Percentiles rank a stretch among this genome's conserved stretches.
These are phyloP conservation scores for Adenanthera pavonina DNA, from an alignment of 306 rosid genomes.

Conservation along the genomic window DNA sequence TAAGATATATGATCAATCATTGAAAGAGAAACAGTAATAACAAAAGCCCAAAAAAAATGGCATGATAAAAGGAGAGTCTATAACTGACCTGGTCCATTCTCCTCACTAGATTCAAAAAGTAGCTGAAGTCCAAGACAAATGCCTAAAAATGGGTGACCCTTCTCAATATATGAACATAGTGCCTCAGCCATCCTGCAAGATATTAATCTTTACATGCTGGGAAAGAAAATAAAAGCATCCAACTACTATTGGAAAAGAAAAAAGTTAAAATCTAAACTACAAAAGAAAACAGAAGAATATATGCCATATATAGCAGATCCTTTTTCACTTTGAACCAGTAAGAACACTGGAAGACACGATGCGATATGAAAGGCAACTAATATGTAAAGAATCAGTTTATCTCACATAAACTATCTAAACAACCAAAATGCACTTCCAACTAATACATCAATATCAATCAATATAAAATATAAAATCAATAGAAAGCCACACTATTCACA, in stretches of 20 bases:
- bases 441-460: neutral
- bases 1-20: slow-evolving; percentile 1
- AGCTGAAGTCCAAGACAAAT: slow-evolving; percentile 98
- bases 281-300: neutral
- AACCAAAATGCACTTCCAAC: slow-evolving; percentile 3
- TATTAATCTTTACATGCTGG: slow-evolving; percentile 24
- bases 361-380: slow-evolving; percentile 12
- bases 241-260: neutral
- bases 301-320: neutral
- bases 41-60: neutral
- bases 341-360: slow-evolving; percentile 12
- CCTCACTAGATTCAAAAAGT: slow-evolving; percentile 92
- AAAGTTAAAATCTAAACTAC: neutral
- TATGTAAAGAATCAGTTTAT: slow-evolving; percentile 22
- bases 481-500: too few species aligned
- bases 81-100: slow-evolving; percentile 83
- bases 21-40: neutral
- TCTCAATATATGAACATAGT: slow-evolving; percentile 74
- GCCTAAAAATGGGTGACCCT: slow-evolving; percentile 90
- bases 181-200: slow-evolving; percentile 91
- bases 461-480: too few species aligned
- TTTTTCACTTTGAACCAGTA: slow-evolving; percentile 12
- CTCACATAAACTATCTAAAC: neutral
- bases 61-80: slow-evolving; percentile 20
- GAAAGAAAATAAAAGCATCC: slow-evolving; percentile 11